These are phyloP conservation scores for Eucalyptus albens DNA, from an alignment of 345 rosid genomes.

Conservation along the genomic window DNA sequence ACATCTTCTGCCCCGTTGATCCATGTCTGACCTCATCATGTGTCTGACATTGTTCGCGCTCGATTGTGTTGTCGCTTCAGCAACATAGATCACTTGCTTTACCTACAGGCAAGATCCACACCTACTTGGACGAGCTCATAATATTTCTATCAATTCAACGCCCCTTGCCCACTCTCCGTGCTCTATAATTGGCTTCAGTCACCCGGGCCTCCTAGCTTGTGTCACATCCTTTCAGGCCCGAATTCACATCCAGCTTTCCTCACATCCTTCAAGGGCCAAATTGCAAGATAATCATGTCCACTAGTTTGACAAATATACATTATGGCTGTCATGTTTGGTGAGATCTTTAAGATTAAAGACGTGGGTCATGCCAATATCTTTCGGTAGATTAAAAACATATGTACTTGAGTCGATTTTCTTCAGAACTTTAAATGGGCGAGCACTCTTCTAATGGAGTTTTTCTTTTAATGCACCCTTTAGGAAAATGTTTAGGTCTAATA, in stretches of 20 bases:
- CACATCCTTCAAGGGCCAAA: not conserved
- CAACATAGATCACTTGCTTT: not conserved
- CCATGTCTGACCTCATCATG: not conserved
- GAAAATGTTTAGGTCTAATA: not conserved
- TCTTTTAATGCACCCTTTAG: not conserved
- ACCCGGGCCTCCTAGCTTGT: not conserved
- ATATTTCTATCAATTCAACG: not conserved
- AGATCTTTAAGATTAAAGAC: not conserved
- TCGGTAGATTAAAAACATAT: not conserved
- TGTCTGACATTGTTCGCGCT: not conserved
- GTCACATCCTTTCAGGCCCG: not conserved
- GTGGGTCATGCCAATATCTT: not conserved
- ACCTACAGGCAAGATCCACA: not conserved
- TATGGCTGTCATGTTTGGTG: not conserved
- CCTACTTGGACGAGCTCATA: not conserved
- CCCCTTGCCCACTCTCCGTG: not conserved
- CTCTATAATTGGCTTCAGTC: not conserved
- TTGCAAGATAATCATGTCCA: not conserved
- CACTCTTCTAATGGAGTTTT: not conserved
- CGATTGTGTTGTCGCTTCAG: not conserved
- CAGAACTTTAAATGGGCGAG: not conserved
- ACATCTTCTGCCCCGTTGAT: not conserved
- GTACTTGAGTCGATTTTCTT: not conserved
- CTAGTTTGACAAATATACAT: not conserved
- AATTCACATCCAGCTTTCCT: not conserved